These are phyloP conservation scores for Globisporangium middletonii DNA, from an alignment of 352 stramenopile genomes.

Conservation along the genomic window DNA sequence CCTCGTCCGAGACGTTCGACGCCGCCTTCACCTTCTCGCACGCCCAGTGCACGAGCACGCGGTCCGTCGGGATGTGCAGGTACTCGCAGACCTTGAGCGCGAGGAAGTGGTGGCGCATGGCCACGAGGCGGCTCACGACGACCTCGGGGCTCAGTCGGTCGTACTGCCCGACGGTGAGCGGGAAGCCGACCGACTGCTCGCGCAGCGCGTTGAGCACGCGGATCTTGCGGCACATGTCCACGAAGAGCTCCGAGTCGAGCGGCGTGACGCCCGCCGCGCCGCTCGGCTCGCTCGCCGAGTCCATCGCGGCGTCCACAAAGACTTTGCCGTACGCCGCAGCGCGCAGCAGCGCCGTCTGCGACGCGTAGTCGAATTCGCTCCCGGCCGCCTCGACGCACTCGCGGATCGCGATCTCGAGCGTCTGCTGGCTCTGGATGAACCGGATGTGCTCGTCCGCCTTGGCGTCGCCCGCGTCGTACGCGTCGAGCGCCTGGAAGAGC, in stretches of 20 bases:
- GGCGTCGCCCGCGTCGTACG: constrained; percentile 82
- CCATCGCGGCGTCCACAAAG: constrained; percentile 74
- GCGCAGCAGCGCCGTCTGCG: constrained; percentile 75
- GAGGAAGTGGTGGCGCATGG: constrained; percentile 83
- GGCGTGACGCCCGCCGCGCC: constrained; percentile 17
- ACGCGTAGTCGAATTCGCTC: constrained; percentile 80
- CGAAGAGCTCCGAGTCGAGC: constrained; percentile 79
- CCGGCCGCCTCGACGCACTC: constrained; percentile 84
- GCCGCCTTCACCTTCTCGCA: constrained; percentile 85
- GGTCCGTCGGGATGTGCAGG: constrained; percentile 81
- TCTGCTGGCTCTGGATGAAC: constrained; percentile 76
- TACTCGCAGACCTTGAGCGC: constrained; percentile 91
- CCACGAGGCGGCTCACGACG: constrained; percentile 78
- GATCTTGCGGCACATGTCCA: constrained; percentile 86
- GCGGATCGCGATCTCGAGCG: constrained; percentile 81
- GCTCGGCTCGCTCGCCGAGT: constrained; percentile 15
- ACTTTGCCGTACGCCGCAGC: constrained; percentile 87
- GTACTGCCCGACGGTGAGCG: constrained; percentile 75
- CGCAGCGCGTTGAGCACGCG: constrained; percentile 88
- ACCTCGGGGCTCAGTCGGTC: constrained; percentile 81
- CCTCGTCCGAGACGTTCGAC: constrained; percentile 58
- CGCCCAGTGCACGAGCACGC: constrained; percentile 88
- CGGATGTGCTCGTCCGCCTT: constrained; percentile 89
- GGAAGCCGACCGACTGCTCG: constrained; percentile 71
- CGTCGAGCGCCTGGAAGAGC: constrained; percentile 88